Percentiles rank a stretch among this genome's conserved stretches.
These are phyloP conservation scores for Cucurbita argyrosperma DNA, from an alignment of 306 rosid genomes.

Conservation along the genomic window DNA sequence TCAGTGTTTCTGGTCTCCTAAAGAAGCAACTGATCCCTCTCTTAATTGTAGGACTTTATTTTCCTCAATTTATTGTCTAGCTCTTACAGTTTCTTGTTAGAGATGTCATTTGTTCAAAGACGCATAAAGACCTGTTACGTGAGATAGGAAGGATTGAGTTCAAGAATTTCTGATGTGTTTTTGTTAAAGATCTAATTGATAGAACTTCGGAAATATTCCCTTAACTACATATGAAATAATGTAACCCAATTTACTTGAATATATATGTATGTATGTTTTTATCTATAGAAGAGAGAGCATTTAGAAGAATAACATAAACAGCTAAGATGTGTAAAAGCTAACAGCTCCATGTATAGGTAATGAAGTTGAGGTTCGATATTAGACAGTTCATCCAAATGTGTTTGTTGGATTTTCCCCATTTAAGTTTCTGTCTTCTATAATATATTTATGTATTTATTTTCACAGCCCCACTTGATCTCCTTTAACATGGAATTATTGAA, in stretches of 20 bases:
- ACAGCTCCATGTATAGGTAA: not conserved
- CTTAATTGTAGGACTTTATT: not conserved
- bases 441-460: not conserved
- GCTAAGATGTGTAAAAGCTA: not conserved
- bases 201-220: not conserved
- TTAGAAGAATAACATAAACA: not conserved
- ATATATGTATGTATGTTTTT: not conserved
- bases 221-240: not conserved
- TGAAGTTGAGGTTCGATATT: not conserved
- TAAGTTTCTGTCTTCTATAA: not conserved
- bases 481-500: slow-evolving; percentile 6
- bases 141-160: not conserved
- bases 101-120: not conserved
- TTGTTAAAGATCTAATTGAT: not conserved
- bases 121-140: not conserved
- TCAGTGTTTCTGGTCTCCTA: slow-evolving; percentile 3
- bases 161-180: not conserved
- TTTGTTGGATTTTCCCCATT: not conserved
- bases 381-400: not conserved
- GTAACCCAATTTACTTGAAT: not conserved
- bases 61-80: not conserved
- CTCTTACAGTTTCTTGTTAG: slow-evolving; percentile 1
- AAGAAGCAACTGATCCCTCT: slow-evolving; percentile 2
- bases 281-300: not conserved
- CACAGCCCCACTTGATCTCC: not conserved